Base-by-base conservation (phyloP, 2,329 filamentous ascomycete species). In the Cytospora schulzeri region DNA sequence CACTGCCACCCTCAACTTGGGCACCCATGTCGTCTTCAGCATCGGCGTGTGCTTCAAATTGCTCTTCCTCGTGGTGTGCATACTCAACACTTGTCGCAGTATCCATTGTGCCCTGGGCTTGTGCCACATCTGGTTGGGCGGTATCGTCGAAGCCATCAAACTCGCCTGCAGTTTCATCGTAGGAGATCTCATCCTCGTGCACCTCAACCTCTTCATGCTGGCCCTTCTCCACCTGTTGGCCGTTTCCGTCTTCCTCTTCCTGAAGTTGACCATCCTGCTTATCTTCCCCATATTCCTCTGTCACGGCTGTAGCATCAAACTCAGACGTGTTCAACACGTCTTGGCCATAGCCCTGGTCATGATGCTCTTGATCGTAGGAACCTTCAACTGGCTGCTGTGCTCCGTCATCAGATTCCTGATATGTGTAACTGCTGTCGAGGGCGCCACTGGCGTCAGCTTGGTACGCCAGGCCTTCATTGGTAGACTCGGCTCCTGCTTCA, bases 181-280 rank as follows among this genome's bases (percentile, higher is more conserved):
- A 77, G 51, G 75, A 76, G 29, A 76, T 76, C 57, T 80, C 77
- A 48, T 78, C 76, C 15, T 70, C 65, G 22, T 68, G 48, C 6
- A 15, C 67, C 1, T 69, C 69, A 3, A 64, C 60, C 51, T 70
- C 60, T 26, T 73, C 61, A n/a, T 28, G 22, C 15, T 38, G 52
- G 22, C 22, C 28, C 2, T 29, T 22, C 8, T 38, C 52, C 50
- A 45, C 41, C 38, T 56, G 38, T 8, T 56, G 52, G n/a, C 31
- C n/a, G 24, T 51, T 45, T 12, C 41, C 38, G 2, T 58, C 58
- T 22, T 48, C 38, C 17, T 68, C 69, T 22, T 48, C 41, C 19
- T 68, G 68, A 22, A 56, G 48, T 9, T 66, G 31, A 2, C 60
- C 56, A 26, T 33, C 51, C n/a, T 60, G 35, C 2, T 19, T 53